These are phyloP conservation scores for Cladosporium sp. DNA, from an alignment of 2,329 filamentous ascomycete genomes.

Conservation along the genomic window DNA sequence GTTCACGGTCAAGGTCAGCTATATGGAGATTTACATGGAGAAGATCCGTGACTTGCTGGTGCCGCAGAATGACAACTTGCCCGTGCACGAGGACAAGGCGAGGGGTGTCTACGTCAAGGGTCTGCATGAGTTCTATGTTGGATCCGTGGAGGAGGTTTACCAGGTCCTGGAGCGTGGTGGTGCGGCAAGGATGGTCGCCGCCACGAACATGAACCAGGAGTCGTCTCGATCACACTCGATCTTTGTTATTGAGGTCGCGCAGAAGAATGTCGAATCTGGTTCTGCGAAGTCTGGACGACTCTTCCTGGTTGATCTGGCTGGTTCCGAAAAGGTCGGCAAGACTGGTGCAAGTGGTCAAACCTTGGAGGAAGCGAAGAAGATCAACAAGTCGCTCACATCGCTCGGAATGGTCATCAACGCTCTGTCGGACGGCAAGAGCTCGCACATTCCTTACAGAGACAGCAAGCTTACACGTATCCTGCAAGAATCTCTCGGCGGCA, in stretches of 20 bases:
- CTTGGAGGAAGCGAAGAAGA: conserved; percentile 97
- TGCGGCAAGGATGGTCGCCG: conserved; percentile 79
- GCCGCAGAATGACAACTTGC: conserved; percentile 91
- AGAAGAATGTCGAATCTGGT: conserved; percentile 95
- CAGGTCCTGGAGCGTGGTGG: conserved; percentile 94
- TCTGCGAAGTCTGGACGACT: conserved; percentile 94
- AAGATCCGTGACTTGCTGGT: conserved; percentile 87
- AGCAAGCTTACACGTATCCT: conserved; percentile 95
- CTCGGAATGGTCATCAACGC: conserved; percentile 99
- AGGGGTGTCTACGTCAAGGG: conserved; percentile 96
- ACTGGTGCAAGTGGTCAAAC: conserved; percentile 96
- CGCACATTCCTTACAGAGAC: conserved; percentile 92
- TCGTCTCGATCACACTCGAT: conserved; percentile 98
- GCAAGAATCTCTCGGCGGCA: conserved; percentile 95
- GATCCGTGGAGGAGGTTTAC: conserved; percentile 90
- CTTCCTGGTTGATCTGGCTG: conserved; percentile 95
- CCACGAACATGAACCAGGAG: conserved; percentile 99
- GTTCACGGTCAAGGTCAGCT: conserved; percentile 96
- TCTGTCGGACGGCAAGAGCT: conserved; percentile 93
- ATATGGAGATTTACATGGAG: conserved; percentile 99
- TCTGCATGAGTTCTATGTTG: conserved; percentile 88
- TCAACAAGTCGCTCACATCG: conserved; percentile 98
- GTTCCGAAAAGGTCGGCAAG: conserved; percentile 98
- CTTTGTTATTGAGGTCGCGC: conserved; percentile 91
- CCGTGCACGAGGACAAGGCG: conserved; percentile 97